Percentiles rank a stretch among this genome's conserved stretches.
Evolutionary conservation across 148 eudicot species (phyloP).

Genomic region (Cornus kousa): DNA sequence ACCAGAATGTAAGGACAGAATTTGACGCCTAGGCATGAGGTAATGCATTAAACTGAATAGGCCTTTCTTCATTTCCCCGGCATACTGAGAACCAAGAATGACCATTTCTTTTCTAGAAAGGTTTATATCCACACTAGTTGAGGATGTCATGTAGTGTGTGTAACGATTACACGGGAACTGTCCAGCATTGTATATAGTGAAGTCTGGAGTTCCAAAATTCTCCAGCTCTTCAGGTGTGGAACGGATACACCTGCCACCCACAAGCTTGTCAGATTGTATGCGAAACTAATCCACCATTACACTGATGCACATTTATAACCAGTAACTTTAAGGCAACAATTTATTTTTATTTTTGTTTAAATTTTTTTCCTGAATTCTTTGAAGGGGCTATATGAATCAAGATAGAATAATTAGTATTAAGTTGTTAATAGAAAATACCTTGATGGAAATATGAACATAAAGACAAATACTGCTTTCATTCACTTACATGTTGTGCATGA

Average conservation of each 20-base stretch:
- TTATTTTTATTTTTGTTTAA: neutral
- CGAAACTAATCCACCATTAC: slow-evolving; percentile 22
- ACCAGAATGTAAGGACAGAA: slow-evolving; percentile 81
- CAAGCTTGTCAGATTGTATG: slow-evolving; percentile 39
- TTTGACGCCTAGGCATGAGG: slow-evolving; percentile 78
- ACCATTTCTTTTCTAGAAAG: slow-evolving; percentile 82
- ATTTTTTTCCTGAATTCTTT: neutral
- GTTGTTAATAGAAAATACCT: neutral
- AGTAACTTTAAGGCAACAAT: neutral
- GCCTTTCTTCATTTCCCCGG: slow-evolving; percentile 94
- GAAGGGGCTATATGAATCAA: neutral
- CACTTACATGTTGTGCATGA: slow-evolving; percentile 90
- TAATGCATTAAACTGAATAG: slow-evolving; percentile 83
- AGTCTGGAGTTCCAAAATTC: slow-evolving; percentile 76
- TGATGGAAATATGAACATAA: neutral
- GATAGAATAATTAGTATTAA: slow-evolving; percentile 7
- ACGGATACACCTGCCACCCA: slow-evolving; percentile 84
- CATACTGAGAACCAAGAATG: slow-evolving; percentile 80
- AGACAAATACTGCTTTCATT: neutral
- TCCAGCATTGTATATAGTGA: slow-evolving; percentile 86
- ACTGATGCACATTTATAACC: neutral
- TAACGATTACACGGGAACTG: slow-evolving; percentile 81
- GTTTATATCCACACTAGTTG: slow-evolving; percentile 76
- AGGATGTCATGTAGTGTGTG: slow-evolving; percentile 91
- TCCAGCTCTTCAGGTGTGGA: slow-evolving; percentile 78